Evolutionary conservation across 2,329 filamentous ascomycete genomes (phyloP), one percentile per base, ranked within the genome.

Genomic region (Pseudogymnoascus sp.): DNA sequence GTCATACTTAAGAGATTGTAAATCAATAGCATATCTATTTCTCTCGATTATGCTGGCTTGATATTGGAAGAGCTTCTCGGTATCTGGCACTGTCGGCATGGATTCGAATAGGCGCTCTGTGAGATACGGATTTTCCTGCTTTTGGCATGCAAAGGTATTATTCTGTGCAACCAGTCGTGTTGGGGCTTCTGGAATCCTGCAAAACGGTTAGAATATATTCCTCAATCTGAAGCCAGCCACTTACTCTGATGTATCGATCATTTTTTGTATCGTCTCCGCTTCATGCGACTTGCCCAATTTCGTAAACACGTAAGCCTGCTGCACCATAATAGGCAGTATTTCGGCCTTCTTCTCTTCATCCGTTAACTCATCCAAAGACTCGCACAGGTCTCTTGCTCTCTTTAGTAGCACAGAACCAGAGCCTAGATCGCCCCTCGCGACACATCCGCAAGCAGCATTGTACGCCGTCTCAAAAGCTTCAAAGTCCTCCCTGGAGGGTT

Each of bases 381-480:
- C 85, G 72, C 90, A 95, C 18, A 93, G 78, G 68, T 87, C 83
- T 68, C 82, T 83, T 2, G 91, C 87, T 62, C 87, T 82, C 75
- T 87, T 89, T 65, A 95, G 77, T 63, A 93, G 78, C 23, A 88
- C 78, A 21, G 85, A 81, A 1, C 85, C 90, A 67, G 85, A 82
- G 4, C 77, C 80, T 38, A 90, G 78, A 68, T 90, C 87, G 6
- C 86, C 88, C 56, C 84, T 80, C 12, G 89, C 88, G 69, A 95
- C 86, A 73, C 84, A 85, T 18, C 82, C 82, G 73, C 90, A 93
- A 7, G 89, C 90, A 23, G 85, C 83, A 74, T 96, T 96, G 77
- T 90, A 96, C 10, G 89, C 87, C 25, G 89, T 87, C 77, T 95
- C 91, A 69, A 95, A 95, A 1, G 87, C 84, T 66, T 92, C 89